A percentile compares a stretch with the other conserved stretches of the same genome.
Conservation (phyloP, 2,329 filamentous ascomycete genomes). For the Neonectria faginata region DNA sequence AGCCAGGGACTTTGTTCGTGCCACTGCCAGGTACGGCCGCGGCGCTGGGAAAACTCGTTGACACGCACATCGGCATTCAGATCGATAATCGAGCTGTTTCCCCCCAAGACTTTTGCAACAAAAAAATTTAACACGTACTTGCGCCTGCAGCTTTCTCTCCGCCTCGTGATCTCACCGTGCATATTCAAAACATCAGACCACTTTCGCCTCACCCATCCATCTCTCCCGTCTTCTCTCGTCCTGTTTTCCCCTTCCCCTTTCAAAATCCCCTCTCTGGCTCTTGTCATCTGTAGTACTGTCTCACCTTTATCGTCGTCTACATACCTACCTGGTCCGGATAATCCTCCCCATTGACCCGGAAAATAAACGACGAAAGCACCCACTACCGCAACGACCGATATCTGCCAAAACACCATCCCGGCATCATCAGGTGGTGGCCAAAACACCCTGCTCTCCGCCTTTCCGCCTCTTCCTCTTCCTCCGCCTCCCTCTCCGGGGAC, state of each 20-base stretch:
- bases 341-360: not conserved
- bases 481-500: constrained; percentile 11
- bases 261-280: not conserved
- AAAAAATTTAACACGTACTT: no score
- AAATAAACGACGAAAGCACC: not conserved
- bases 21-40: constrained; percentile 6
- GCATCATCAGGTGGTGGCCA: constrained; percentile 30
- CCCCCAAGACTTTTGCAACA: not conserved
- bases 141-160: no score
- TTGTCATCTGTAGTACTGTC: not conserved
- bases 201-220: constrained; percentile 33
- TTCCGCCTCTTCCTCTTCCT: not conserved
- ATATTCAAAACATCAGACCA: constrained; percentile 44
- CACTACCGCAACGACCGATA: constrained; percentile 13
- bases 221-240: constrained; percentile 11
- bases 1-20: constrained; percentile 6
- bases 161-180: constrained; percentile 37
- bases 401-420: constrained; percentile 24
- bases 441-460: constrained; percentile 20
- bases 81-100: constrained; percentile 2
- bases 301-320: not conserved
- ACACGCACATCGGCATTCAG: constrained; percentile 8
- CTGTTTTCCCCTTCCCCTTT: not conserved
- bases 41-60: constrained; percentile 2
- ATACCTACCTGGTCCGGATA: no score